Evolutionary conservation across 306 rosid genomes (phyloP), one percentile per base, ranked within the genome.

Genomic region (Cucumis hystrix): DNA sequence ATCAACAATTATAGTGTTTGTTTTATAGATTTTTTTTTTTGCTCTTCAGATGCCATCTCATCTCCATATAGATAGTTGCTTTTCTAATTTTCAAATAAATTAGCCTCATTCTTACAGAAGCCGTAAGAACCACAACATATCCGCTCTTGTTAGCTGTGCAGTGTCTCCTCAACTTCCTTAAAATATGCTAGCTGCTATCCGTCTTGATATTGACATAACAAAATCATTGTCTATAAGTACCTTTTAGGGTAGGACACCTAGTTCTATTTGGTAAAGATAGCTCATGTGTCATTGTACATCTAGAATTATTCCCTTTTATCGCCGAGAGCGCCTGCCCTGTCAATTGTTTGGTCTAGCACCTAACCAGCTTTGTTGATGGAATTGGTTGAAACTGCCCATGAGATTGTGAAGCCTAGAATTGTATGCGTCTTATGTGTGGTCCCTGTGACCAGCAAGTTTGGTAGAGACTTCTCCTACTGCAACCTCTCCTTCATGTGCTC

Each of bases 11-110:
- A 37, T 35, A 79, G 75, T 5, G 33, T 41, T 67, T 17, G 33
- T 6, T 41, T 16, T 40, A 67, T 67, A 67, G 16, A 67, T 4
- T 17, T 65, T 67, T 65, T 67, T 41, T 41, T 67, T 37, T 40
- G 79, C 72, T 67, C 72, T 70, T 78, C 69, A 74, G 82, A 62
- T 77, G 70, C 70, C 69, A 25, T 33, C 75, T 83, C 72, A 77
- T 81, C 81, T 61, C 83, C 70, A 73, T 80, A 72, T 84, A 75
- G 75, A 80, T 66, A 72, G 81, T 67, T 80, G 82, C 86, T 45
- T 75, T 79, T 86, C 85, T 88, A 84, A 73, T 81, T 78, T 79
- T 56, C 52, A 76, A 52, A 57, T 57, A 76, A 49, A 47, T 62
- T 61, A 85, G 86, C 79, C 51, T 84, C 84, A 75, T 82, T 78